These are phyloP conservation scores for Apium graveolens DNA, from an alignment of 129 eudicot genomes.

Conservation along the genomic window DNA sequence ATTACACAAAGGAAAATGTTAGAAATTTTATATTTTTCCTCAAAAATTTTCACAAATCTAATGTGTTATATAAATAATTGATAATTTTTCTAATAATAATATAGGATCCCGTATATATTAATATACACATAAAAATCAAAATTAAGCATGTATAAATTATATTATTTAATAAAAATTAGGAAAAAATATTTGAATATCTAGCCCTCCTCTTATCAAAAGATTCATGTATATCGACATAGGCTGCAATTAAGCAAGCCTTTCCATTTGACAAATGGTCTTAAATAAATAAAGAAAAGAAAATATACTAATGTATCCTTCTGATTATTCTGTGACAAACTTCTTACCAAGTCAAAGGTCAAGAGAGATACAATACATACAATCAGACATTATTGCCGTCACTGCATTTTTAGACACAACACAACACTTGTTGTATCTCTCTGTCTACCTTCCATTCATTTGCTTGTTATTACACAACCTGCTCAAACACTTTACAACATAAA, in stretches of 20 bases:
- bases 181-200: no score
- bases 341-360: slow-evolving; percentile 6
- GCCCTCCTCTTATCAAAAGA: no score
- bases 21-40: no score
- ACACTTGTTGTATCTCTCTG: neutral
- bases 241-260: neutral
- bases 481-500: neutral
- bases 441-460: neutral
- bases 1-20: no score
- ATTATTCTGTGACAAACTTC: neutral
- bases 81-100: no score
- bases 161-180: no score
- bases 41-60: no score
- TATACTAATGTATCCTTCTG: neutral
- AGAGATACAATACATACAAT: neutral
- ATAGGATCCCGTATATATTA: no score
- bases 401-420: neutral
- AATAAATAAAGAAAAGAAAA: neutral
- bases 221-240: no score
- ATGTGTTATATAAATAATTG: no score
- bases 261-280: neutral
- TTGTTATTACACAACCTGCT: neutral
- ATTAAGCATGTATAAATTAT: no score
- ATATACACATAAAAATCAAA: no score
- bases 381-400: slow-evolving; percentile 1